Evolutionary conservation across 2,329 filamentous ascomycete species (phyloP).

Genomic region (Paecilomyces variotii): DNA sequence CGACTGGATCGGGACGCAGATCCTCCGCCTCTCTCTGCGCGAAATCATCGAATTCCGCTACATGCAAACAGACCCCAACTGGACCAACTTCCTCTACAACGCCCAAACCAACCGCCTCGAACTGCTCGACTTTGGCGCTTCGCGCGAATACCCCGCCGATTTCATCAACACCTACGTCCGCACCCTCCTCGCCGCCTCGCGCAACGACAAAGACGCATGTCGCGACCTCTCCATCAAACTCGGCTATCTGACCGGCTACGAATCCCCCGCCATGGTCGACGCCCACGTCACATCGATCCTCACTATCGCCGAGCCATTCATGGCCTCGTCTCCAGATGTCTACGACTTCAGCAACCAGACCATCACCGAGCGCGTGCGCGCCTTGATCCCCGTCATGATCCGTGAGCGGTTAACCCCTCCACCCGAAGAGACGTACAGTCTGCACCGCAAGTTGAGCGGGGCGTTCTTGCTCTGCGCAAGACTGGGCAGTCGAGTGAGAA

Average conservation of each 20-base stretch:
- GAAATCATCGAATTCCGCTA: conserved; percentile 93
- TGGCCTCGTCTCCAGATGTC: conserved; percentile 63
- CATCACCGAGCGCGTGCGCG: conserved; percentile 86
- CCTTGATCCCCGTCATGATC: conserved; percentile 87
- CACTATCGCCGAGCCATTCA: conserved; percentile 87
- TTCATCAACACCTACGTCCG: conserved; percentile 76
- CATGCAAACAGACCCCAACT: conserved; percentile 99
- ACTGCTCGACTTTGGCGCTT: conserved; percentile 91
- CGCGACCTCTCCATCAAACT: conserved; percentile 63
- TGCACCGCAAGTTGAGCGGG: conserved; percentile 91
- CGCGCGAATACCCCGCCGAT: conserved; percentile 68
- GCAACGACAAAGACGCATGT: conserved; percentile 56
- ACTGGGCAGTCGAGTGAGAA: conserved; percentile 73
- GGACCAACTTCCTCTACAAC: conserved; percentile 98
- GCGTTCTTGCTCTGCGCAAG: conserved; percentile 88
- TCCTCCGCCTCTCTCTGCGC: conserved; percentile 81
- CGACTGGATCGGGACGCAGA: conserved; percentile 94
- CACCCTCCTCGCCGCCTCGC: conserved; percentile 71
- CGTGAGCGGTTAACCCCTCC: conserved; percentile 80
- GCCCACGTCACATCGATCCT: conserved; percentile 84
- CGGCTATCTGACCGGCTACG: conserved; percentile 87
- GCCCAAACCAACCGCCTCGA: conserved; percentile 63
- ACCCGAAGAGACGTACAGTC: conserved; percentile 92
- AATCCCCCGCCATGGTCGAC: conserved; percentile 77
- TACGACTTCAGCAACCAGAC: conserved; percentile 95